Evolutionary conservation across 73 alveolate genomes (phyloP).

Genomic region (Paramecium biaurelia): DNA sequence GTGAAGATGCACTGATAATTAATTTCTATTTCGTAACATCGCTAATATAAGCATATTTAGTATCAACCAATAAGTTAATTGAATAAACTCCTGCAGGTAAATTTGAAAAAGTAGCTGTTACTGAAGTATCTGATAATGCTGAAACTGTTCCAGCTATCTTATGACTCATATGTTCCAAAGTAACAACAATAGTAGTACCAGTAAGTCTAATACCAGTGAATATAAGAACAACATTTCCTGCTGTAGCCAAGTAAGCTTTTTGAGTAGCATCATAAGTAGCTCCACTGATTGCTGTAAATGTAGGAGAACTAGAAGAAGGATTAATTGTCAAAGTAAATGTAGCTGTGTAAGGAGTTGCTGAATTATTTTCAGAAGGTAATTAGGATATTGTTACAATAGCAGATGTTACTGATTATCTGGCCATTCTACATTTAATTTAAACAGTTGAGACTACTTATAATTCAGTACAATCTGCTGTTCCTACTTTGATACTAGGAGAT

Average conservation of each 20-base stretch:
- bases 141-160: constrained; percentile 65
- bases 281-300: not conserved
- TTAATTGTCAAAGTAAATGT: not conserved
- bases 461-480: not conserved
- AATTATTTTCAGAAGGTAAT: not conserved
- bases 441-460: not conserved
- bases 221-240: constrained; percentile 67
- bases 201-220: constrained; percentile 55
- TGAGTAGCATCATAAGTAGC: not conserved
- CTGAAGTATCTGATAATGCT: constrained; percentile 83
- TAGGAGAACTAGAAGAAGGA: not conserved
- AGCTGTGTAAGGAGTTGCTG: not conserved
- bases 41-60: not conserved
- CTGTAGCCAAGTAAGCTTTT: not conserved
- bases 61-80: constrained; percentile 78
- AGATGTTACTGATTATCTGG: not conserved
- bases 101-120: constrained; percentile 66
- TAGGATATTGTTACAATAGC: not conserved
- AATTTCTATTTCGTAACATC: not conserved
- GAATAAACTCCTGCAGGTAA: constrained; percentile 85
- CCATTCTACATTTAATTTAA: not conserved
- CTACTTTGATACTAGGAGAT: not conserved
- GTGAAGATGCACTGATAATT: not conserved
- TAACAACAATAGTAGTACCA: not conserved
- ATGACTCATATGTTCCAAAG: not conserved